phyloP scores from a whole-genome alignment of 345 rosid species.

The Theobroma cacao region DNA sequence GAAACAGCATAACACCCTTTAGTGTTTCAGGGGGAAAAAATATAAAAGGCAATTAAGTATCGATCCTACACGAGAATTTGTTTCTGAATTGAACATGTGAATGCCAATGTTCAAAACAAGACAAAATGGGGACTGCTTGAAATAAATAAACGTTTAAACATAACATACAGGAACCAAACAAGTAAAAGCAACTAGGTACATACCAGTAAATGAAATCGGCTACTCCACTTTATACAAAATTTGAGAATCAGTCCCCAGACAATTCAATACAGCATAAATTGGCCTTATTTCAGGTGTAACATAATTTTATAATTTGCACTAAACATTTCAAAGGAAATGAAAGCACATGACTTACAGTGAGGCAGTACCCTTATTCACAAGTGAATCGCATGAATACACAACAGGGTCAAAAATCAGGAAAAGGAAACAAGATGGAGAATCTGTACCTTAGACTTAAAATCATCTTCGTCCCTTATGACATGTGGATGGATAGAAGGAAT shows the following conservation, averaged over 20 bases:
- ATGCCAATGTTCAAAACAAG: not conserved
- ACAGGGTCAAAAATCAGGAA: not conserved
- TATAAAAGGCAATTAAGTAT: not conserved
- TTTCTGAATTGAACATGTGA: not conserved
- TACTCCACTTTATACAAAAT: not conserved
- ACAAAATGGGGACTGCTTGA: not conserved
- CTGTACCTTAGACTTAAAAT: constrained; percentile 83
- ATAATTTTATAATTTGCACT: not conserved
- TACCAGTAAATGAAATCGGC: not conserved
- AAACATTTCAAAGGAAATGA: not conserved
- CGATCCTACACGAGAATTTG: not conserved
- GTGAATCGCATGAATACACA: not conserved
- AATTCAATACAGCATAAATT: not conserved
- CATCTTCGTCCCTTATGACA: constrained; percentile 78
- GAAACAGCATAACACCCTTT: not conserved
- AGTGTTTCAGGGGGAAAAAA: not conserved
- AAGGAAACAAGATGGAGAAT: not conserved
- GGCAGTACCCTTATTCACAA: not conserved
- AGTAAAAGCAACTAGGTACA: not conserved
- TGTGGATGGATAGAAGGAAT: constrained; percentile 93
- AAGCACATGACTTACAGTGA: not conserved
- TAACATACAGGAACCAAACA: not conserved
- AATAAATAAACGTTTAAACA: not conserved
- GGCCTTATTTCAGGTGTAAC: not conserved
- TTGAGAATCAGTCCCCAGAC: not conserved